Base-by-base conservation (phyloP, 495 filamentous ascomycete species). In the Aspergillus hancockii region DNA sequence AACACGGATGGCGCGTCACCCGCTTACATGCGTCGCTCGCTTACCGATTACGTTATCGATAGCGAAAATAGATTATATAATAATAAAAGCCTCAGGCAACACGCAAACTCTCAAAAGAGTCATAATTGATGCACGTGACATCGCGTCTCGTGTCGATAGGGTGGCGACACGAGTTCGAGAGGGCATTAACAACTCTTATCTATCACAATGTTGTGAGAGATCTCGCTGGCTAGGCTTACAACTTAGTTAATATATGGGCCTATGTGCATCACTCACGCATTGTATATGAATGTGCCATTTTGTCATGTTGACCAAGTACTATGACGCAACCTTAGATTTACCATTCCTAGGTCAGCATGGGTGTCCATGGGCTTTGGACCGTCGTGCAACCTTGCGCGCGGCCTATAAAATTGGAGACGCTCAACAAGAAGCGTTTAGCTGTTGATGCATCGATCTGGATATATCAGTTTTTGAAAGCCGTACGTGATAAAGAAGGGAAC, bases 381-480 rank as follows among this genome's bases (percentile, higher is more conserved):
- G 89, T 98, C 50, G 79, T 97, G 59, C 89, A 95, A 71, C 94
- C 94, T 32, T 96, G 89, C 67, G 94, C 93, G 25, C 76, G 81
- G 52, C 81, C 80, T 30, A 92, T 94, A 59, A 96, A 96, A 73
- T 89, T 98, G 64, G 91, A 95, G 69, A 96, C 94, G 1, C 87
- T 98, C 52, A 96, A 97, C 71, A 88, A 88, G 59, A 97, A 96
- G 71, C 91, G 94, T 22, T 86, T 98, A 58, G 94, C 94, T 30
- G 90, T 98, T 71, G 94, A 98, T 74, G 94, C 95, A 53, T 96
- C 92, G 3, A 98, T 98, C 67, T 98, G 94, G 94, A 97, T 98
- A 58, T 98, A 98, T 77, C 94, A 98, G 70, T 98, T 98, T 69
- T 83, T 98, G 61, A 98, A 98, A 76, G 94, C 94, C 18, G 95